Evolutionary conservation across 495 filamentous ascomycete species (phyloP).

Genomic region (Daldinia childiae): DNA sequence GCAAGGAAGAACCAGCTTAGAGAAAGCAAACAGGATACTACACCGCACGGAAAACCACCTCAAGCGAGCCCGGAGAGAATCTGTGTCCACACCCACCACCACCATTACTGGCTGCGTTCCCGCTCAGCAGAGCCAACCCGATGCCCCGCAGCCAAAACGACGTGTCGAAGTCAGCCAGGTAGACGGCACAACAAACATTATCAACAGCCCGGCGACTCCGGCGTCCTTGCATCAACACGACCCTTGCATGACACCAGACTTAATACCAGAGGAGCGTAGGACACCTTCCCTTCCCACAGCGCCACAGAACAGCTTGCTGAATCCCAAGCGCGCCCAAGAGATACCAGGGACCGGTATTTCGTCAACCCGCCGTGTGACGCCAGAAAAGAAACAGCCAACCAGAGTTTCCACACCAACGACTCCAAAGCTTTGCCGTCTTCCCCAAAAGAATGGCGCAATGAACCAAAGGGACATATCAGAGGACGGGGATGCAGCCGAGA

Average conservation of each 20-base stretch:
- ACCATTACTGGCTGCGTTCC: slow-evolving; percentile 64
- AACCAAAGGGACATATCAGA: slow-evolving; percentile 2
- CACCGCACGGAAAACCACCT: slow-evolving; percentile 11
- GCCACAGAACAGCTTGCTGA: slow-evolving; percentile 53
- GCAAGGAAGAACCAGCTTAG: slow-evolving; percentile 25
- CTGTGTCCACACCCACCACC: slow-evolving; percentile 64
- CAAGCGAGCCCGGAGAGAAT: slow-evolving; percentile 39
- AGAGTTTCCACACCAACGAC: slow-evolving; percentile 32
- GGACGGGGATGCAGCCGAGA: background rate
- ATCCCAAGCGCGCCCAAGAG: slow-evolving; percentile 37
- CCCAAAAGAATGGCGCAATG: slow-evolving; percentile 23
- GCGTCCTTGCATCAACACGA: slow-evolving; percentile 15
- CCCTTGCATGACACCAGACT: slow-evolving; percentile 28
- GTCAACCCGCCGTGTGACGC: slow-evolving; percentile 25
- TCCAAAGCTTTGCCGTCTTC: slow-evolving; percentile 16
- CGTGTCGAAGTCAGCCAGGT: slow-evolving; percentile 10
- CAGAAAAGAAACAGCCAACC: slow-evolving; percentile 29
- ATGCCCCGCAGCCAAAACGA: slow-evolving; percentile 6
- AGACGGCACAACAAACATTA: slow-evolving; percentile 14
- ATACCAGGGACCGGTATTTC: slow-evolving; percentile 40
- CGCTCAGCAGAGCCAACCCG: slow-evolving; percentile 36
- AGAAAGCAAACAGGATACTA: slow-evolving; percentile 1
- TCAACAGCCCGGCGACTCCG: slow-evolving; percentile 13
- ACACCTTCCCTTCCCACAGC: slow-evolving; percentile 49
- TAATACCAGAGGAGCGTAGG: slow-evolving; percentile 21